These are phyloP conservation scores for Plenodomus lindquistii DNA, from an alignment of 2,329 filamentous ascomycete genomes.

Conservation along the genomic window DNA sequence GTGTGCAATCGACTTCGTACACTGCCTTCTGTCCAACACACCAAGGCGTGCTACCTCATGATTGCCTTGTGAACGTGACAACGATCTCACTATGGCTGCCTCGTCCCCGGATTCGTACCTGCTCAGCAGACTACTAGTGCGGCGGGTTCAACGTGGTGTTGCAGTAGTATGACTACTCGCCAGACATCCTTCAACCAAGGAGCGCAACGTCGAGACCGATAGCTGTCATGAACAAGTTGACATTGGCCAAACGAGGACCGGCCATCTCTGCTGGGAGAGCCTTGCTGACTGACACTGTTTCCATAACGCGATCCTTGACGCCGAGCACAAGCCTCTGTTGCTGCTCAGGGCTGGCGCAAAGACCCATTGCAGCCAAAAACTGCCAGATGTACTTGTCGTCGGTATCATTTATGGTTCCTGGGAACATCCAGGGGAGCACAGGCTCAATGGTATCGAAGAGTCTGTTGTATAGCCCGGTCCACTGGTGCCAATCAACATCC, in stretches of 20 bases:
- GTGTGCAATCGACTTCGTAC: background rate
- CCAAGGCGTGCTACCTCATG: background rate
- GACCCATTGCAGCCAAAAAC: slow-evolving; percentile 92
- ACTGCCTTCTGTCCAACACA: background rate
- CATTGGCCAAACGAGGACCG: slow-evolving; percentile 80
- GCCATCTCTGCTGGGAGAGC: slow-evolving; percentile 86
- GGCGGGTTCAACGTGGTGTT: background rate
- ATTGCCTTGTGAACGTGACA: no score
- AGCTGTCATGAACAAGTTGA: slow-evolving; percentile 97
- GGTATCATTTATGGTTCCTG: slow-evolving; percentile 82
- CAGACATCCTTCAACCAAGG: slow-evolving; percentile 54
- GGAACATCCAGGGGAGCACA: slow-evolving; percentile 83
- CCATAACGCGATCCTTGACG: slow-evolving; percentile 97
- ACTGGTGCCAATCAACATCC: slow-evolving; percentile 73
- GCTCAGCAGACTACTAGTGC: background rate
- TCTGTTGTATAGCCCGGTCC: slow-evolving; percentile 79
- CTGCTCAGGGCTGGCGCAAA: slow-evolving; percentile 89
- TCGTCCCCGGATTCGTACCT: background rate
- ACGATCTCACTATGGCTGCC: background rate
- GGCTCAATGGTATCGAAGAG: slow-evolving; percentile 89
- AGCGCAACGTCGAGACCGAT: slow-evolving; percentile 96
- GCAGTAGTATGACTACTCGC: background rate
- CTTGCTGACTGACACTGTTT: slow-evolving; percentile 87
- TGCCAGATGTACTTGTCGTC: slow-evolving; percentile 99
- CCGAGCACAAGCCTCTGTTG: slow-evolving; percentile 92